Evolutionary conservation across 2,329 filamentous ascomycete species (phyloP).

Genomic region (Nectriaceae sp.): DNA sequence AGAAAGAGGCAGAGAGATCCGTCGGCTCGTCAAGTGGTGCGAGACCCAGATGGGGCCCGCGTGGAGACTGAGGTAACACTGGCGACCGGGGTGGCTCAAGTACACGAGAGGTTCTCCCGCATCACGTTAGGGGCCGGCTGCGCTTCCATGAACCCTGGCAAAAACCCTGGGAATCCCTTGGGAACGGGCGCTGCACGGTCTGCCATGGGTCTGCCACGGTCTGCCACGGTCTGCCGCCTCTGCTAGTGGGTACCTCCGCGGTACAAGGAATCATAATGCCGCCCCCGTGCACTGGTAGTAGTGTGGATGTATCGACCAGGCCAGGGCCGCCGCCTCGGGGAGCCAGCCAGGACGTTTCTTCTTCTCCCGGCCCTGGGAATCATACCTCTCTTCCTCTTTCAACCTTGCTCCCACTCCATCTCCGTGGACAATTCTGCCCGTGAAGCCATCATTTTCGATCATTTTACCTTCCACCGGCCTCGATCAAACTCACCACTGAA

Average conservation of each 20-base stretch:
- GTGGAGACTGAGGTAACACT: slow-evolving; percentile 39
- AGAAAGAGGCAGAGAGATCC: too few relatives aligned
- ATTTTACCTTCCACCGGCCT: slow-evolving; percentile 10
- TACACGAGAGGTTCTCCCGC: slow-evolving; percentile 34
- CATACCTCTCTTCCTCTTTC: slow-evolving; percentile 37
- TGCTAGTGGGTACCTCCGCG: slow-evolving; percentile 22
- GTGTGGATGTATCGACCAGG: slow-evolving; percentile 34
- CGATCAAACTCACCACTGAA: slow-evolving; percentile 3
- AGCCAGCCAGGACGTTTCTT: slow-evolving; percentile 39
- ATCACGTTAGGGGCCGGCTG: slow-evolving; percentile 5
- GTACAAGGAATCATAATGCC: slow-evolving; percentile 33
- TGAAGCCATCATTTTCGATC: slow-evolving; percentile 23
- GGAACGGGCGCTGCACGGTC: background rate
- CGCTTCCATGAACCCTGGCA: slow-evolving; percentile 11
- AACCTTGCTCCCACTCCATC: slow-evolving; percentile 36
- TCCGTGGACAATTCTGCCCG: slow-evolving; percentile 26
- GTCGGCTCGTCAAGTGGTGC: slow-evolving; percentile 40
- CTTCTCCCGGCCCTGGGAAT: slow-evolving; percentile 38
- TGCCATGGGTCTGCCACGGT: too few relatives aligned
- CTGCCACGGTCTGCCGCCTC: too few relatives aligned
- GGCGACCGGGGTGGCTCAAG: slow-evolving; percentile 32
- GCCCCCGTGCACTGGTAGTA: slow-evolving; percentile 39
- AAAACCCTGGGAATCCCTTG: background rate
- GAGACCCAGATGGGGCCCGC: slow-evolving; percentile 39
- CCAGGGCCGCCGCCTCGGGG: slow-evolving; percentile 40